Conservation (phyloP, 164 flowering plant species). For the Aristolochia californica region DNA sequence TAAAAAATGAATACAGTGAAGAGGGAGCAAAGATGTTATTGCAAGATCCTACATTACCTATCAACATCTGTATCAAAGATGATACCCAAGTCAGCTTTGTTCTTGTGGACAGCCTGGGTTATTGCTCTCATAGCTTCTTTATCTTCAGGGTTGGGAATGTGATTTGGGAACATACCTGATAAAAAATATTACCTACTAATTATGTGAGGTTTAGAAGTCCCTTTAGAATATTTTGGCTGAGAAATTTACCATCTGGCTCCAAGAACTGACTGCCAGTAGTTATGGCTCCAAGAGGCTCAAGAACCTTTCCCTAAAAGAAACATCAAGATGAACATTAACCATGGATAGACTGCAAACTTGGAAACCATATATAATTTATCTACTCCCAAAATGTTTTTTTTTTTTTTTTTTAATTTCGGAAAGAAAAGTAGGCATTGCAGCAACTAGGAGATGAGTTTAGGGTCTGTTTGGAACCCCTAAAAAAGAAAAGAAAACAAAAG, state of each 20-base stretch:
- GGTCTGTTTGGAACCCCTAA: too few relatives aligned
- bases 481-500: too few relatives aligned
- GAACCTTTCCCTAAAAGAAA: slow-evolving; percentile 65
- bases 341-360: too few relatives aligned
- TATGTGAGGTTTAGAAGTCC: not conserved
- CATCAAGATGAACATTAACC: not conserved
- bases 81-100: slow-evolving; percentile 91
- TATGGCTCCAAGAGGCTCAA: slow-evolving; percentile 87
- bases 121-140: slow-evolving; percentile 92
- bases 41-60: slow-evolving; percentile 37
- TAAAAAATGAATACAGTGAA: too few relatives aligned
- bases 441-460: too few relatives aligned
- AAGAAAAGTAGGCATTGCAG: too few relatives aligned
- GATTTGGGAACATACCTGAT: slow-evolving; percentile 90
- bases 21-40: not conserved
- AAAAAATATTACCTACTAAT: not conserved
- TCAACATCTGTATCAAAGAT: slow-evolving; percentile 99
- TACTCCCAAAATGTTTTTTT: too few relatives aligned
- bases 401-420: too few relatives aligned
- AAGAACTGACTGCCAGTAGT: slow-evolving; percentile 92
- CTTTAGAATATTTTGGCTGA: not conserved
- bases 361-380: too few relatives aligned
- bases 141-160: slow-evolving; percentile 97
- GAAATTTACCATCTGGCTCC: slow-evolving; percentile 83
- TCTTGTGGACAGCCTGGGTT: slow-evolving; percentile 76